Evolutionary conservation across 2,329 filamentous ascomycete genomes (phyloP).

Genomic region (Amylocarpus encephaloides): DNA sequence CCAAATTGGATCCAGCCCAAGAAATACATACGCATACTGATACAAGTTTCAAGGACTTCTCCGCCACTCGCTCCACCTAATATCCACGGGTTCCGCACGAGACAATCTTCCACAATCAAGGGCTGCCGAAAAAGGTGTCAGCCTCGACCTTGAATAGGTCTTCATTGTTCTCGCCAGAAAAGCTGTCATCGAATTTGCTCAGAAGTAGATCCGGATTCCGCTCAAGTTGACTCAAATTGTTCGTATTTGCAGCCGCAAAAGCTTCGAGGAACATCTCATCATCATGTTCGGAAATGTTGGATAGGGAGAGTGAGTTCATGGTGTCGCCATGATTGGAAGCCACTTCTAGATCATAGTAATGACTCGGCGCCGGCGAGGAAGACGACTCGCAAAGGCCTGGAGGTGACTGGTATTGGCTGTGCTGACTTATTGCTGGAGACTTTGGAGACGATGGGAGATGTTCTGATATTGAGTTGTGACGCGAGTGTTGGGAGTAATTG

Average conservation of each 20-base stretch:
- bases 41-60: conserved; percentile 3
- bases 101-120: conserved; percentile 14
- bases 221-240: conserved; percentile 24
- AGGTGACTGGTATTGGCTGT: conserved; percentile 48
- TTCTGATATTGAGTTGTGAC: conserved; percentile 21
- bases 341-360: conserved; percentile 28
- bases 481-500: conserved; percentile 20
- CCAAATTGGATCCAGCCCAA: background rate
- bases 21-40: conserved; percentile 8
- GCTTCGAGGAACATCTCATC: conserved; percentile 33
- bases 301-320: conserved; percentile 11
- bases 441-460: conserved; percentile 33
- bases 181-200: conserved; percentile 29
- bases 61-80: background rate
- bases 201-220: conserved; percentile 28
- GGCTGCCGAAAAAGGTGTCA: conserved; percentile 32
- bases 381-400: conserved; percentile 56
- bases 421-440: conserved; percentile 44
- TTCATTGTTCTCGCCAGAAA: conserved; percentile 13
- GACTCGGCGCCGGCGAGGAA: conserved; percentile 42
- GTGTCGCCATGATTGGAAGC: conserved; percentile 21
- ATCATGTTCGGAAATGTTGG: conserved; percentile 23
- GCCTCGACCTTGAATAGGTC: conserved; percentile 25
- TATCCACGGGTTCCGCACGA: background rate
- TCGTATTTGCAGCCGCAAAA: conserved; percentile 24